Base-by-base conservation (phyloP, 2,329 filamentous ascomycete genomes). In the Sphaerulina vaccinii region DNA sequence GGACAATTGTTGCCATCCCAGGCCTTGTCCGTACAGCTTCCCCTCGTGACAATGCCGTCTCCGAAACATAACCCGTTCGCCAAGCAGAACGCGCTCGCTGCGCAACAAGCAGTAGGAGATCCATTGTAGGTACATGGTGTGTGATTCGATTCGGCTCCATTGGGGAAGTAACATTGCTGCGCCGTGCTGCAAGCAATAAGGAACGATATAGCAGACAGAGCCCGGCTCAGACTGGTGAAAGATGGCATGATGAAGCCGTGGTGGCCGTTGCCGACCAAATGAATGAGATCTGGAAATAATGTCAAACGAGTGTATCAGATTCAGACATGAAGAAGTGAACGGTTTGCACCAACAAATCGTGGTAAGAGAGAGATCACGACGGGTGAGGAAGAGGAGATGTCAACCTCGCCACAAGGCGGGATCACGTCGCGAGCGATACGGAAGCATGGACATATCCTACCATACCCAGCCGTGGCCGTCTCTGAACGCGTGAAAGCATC, bases 21-120 rank as follows among this genome's bases (percentile, higher is more conserved):
- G 9, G 56, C 60, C 46, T 64, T 55, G 39, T 69, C 67, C 15
- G 65, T 68, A 51, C 67, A 68, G 35, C 63, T 67, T 18, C 55
- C 57, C 49, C 65, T 54, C 16, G 52, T 64, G 35, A 67, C 56
- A 10, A 69, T 54, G 10, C 65, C 65, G 16, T 54, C 57, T 10
- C 58, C 58, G 44, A 63, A 68, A 46, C 66, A 69, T 10, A 68
- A 49, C 13, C 67, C 66, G 49, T 64, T 64, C 18, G 64, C 63
- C 59, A 68, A 37, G 45, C 67, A 68, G 42, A 65, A 66, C 5
- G 64, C 55, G 36, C 58, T 53, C 15, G 59, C 49, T 8, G 52
- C 55, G 45, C 67, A 69, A 47, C 67, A 69, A 19, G 65, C 53
- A 6, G 64, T 62, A 10, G 49, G 51, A 15, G 32, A 32, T 27